A percentile compares a stretch with the other conserved stretches of the same genome.
Conservation (phyloP, 805 yeast species). For the Isabelozyma pseudorhagii region DNA sequence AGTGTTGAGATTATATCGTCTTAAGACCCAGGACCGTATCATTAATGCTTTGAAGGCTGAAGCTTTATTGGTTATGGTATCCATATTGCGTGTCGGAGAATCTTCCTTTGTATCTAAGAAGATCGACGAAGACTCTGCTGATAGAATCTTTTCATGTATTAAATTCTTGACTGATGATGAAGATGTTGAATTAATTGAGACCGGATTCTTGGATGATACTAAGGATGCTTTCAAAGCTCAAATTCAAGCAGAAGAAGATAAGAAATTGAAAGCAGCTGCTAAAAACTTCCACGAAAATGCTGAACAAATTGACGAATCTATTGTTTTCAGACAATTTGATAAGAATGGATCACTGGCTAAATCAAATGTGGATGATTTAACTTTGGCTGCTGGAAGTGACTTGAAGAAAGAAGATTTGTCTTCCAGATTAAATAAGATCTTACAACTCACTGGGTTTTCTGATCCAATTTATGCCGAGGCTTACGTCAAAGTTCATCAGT, state of each 20-base stretch:
- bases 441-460: slow-evolving; percentile 95
- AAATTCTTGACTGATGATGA: slow-evolving; percentile 71
- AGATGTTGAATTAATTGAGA: slow-evolving; percentile 48
- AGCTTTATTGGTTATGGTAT: slow-evolving; percentile 88
- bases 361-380: slow-evolving; percentile 52
- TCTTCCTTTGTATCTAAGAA: slow-evolving; percentile 63
- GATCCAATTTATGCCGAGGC: slow-evolving; percentile 99
- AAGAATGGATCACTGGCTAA: slow-evolving; percentile 26
- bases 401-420: slow-evolving; percentile 57
- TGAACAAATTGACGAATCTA: slow-evolving; percentile 74
- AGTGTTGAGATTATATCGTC: slow-evolving; percentile 67
- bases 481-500: slow-evolving; percentile 91
- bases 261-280: slow-evolving; percentile 54
- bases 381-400: slow-evolving; percentile 48
- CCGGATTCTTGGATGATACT: slow-evolving; percentile 84
- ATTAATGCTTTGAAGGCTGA: slow-evolving; percentile 90
- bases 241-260: slow-evolving; percentile 56
- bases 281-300: slow-evolving; percentile 60
- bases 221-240: slow-evolving; percentile 78
- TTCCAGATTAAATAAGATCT: slow-evolving; percentile 82
- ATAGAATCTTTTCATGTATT: slow-evolving; percentile 85
- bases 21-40: slow-evolving; percentile 51
- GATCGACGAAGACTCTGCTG: slow-evolving; percentile 96
- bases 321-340: slow-evolving; percentile 75
- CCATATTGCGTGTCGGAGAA: slow-evolving; percentile 85